These are phyloP conservation scores for Ananas comosus DNA, from an alignment of 176 grass and related monocot species.

Conservation along the genomic window DNA sequence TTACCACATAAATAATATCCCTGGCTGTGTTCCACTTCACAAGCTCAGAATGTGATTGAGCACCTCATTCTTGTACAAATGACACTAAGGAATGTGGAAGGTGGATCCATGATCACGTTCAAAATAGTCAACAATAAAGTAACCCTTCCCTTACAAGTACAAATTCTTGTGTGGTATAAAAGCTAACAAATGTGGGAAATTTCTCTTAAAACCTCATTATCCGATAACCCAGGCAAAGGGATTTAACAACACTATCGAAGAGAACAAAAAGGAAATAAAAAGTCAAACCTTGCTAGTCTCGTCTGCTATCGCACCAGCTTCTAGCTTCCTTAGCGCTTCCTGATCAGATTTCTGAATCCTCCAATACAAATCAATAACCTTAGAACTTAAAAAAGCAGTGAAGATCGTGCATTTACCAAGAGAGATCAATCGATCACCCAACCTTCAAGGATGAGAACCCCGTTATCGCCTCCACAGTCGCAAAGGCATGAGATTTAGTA, in stretches of 20 bases:
- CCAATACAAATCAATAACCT: slow-evolving; percentile 11
- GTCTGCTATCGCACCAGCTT: slow-evolving; percentile 26
- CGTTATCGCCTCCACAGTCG: slow-evolving; percentile 38
- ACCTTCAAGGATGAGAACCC: slow-evolving; percentile 78
- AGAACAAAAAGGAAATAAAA: not conserved
- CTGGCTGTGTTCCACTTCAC: no score
- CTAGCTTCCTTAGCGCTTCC: slow-evolving; percentile 37
- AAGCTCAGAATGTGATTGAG: no score
- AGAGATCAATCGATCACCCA: not conserved
- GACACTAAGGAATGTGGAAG: no score
- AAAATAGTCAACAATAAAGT: no score
- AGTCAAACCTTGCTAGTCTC: not conserved
- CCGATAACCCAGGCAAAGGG: not conserved
- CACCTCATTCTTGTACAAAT: no score
- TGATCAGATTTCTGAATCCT: slow-evolving; percentile 42
- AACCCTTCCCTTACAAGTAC: no score
- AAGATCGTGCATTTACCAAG: not conserved
- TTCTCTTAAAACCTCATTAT: not conserved
- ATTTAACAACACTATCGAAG: not conserved
- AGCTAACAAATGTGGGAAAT: no score
- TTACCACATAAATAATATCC: no score
- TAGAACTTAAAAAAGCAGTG: not conserved
- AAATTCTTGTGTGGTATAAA: no score
- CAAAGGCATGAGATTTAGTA: slow-evolving; percentile 24
- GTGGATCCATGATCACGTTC: no score